These are phyloP conservation scores for Metschnikowia lochheadii DNA, from an alignment of 805 yeast genomes.

Conservation along the genomic window DNA sequence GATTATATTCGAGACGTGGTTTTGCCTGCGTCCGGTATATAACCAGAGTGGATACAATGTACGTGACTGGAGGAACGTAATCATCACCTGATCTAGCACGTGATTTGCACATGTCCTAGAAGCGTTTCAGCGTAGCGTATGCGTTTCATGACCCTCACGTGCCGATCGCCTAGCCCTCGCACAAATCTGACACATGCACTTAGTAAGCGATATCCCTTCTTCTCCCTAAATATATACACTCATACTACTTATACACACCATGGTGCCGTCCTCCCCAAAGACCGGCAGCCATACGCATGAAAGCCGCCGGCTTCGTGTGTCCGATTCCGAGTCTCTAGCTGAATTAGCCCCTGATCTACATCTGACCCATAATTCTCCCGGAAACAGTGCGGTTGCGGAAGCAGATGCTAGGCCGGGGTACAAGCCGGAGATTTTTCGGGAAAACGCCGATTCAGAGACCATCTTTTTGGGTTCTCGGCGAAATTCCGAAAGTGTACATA, in stretches of 20 bases:
- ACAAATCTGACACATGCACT: constrained; percentile 4
- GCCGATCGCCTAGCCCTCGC: constrained; percentile 2
- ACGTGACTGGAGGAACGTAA: background rate
- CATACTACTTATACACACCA: background rate
- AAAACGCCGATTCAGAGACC: background rate
- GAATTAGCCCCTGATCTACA: background rate
- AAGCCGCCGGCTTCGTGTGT: background rate
- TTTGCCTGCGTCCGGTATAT: constrained; percentile 5
- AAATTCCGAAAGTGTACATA: background rate
- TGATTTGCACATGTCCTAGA: no score
- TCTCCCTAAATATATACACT: background rate
- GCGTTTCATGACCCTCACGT: constrained; percentile 4
- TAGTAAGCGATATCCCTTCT: background rate
- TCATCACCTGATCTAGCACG: background rate
- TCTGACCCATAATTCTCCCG: background rate
- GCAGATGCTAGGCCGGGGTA: background rate
- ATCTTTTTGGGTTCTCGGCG: background rate
- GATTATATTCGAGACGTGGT: constrained; percentile 12
- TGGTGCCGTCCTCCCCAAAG: background rate
- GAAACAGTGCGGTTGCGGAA: background rate
- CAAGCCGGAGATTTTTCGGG: background rate
- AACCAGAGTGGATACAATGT: background rate
- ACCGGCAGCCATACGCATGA: background rate
- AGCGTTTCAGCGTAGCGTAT: background rate
- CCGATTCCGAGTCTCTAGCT: background rate